phyloP scores from a whole-genome alignment of 192 early-diverging fungal genomes.

The Coemansia sp. region DNA sequence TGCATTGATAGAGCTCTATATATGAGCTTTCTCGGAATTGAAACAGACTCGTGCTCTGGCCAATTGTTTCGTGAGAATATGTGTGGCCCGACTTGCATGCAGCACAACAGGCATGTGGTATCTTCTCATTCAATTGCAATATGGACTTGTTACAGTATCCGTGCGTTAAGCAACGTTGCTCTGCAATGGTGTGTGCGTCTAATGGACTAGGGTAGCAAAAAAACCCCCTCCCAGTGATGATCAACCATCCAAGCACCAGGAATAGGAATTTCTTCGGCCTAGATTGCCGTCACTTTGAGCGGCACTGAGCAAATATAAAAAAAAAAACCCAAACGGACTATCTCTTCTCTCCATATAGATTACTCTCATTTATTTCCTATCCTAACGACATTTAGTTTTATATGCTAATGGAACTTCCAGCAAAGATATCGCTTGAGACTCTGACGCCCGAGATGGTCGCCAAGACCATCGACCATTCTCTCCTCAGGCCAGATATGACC shows the following conservation, averaged over 20 bases:
- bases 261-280: not conserved
- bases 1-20: not conserved
- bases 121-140: not conserved
- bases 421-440: slow-evolving; percentile 43
- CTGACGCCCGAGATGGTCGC: slow-evolving; percentile 59
- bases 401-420: not conserved
- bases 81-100: not conserved
- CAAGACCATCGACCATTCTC: slow-evolving; percentile 64
- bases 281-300: slow-evolving; percentile 1
- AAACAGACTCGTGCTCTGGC: slow-evolving; percentile 1
- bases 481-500: slow-evolving; percentile 62
- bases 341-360: not conserved
- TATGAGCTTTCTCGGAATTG: not conserved
- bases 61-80: slow-evolving; percentile 4
- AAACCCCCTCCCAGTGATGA: not conserved
- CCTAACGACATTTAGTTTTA: not conserved
- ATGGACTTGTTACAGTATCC: not conserved
- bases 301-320: not conserved
- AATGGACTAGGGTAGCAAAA: slow-evolving; percentile 6
- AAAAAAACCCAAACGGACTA: not conserved
- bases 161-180: not conserved
- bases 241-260: not conserved
- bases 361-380: not conserved
- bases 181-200: not conserved
- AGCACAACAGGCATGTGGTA: slow-evolving; percentile 2